Percentiles rank a stretch among this genome's conserved stretches.
Evolutionary conservation across 1,284 basidiomycete genomes (phyloP).

Genomic region (Caloboletus firmus): DNA sequence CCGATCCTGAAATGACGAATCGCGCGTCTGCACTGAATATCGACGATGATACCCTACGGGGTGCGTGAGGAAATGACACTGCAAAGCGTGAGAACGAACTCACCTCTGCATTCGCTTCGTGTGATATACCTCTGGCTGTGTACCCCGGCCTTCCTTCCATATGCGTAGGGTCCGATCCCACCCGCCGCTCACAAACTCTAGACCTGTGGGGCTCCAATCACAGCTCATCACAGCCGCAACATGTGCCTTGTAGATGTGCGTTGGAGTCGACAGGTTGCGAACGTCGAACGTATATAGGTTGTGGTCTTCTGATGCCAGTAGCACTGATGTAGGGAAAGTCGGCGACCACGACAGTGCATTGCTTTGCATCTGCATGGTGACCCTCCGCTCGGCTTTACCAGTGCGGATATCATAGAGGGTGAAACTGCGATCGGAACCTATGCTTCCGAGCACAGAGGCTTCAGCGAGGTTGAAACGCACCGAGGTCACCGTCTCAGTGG

Average conservation of each 20-base stretch:
- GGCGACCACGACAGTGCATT: slow-evolving; percentile 96
- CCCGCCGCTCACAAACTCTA: slow-evolving; percentile 92
- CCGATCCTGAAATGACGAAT: slow-evolving; percentile 92
- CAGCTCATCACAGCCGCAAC: slow-evolving; percentile 94
- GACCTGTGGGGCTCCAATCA: slow-evolving; percentile 94
- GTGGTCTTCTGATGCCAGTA: slow-evolving; percentile 97
- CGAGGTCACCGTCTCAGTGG: slow-evolving; percentile 83
- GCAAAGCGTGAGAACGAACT: slow-evolving; percentile 4
- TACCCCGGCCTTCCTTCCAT: slow-evolving; percentile 89
- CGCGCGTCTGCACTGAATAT: slow-evolving; percentile 89
- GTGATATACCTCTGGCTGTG: slow-evolving; percentile 90
- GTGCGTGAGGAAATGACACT: slow-evolving; percentile 27
- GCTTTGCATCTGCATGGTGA: slow-evolving; percentile 89
- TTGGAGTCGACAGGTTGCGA: slow-evolving; percentile 78
- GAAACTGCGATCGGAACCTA: slow-evolving; percentile 93
- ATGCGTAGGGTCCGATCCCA: slow-evolving; percentile 95
- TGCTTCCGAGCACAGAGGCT: slow-evolving; percentile 88
- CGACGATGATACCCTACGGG: slow-evolving; percentile 64
- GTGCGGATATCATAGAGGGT: slow-evolving; percentile 96
- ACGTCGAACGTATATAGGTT: slow-evolving; percentile 99
- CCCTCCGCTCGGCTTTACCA: slow-evolving; percentile 88
- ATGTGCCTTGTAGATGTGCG: slow-evolving; percentile 96
- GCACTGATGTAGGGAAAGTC: slow-evolving; percentile 87
- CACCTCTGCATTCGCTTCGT: slow-evolving; percentile 99
- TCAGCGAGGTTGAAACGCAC: slow-evolving; percentile 95